Percentiles rank a stretch among this genome's conserved stretches.
Evolutionary conservation across 495 filamentous ascomycete species (phyloP).

Genomic region (Stereocaulon alpinum): DNA sequence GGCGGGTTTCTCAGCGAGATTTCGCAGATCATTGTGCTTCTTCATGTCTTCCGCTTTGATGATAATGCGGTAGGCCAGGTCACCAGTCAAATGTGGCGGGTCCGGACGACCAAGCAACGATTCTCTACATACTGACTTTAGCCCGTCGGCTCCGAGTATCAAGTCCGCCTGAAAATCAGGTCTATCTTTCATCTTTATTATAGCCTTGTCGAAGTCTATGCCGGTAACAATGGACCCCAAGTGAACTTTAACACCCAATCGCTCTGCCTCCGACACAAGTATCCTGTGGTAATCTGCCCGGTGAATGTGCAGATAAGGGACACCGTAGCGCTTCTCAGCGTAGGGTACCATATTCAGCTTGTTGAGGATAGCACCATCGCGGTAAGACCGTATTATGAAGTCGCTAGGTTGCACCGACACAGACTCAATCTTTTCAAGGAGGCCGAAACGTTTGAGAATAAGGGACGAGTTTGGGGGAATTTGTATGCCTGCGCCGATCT

Average conservation of each 20-base stretch:
- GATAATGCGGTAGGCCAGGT: conserved; percentile 51
- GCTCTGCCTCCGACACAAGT: conserved; percentile 40
- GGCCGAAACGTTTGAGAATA: conserved; percentile 42
- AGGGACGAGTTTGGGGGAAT: conserved; percentile 45
- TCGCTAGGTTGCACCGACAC: conserved; percentile 41
- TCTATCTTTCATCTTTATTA: conserved; percentile 30
- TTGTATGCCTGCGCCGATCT: conserved; percentile 52
- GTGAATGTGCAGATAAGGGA: conserved; percentile 41
- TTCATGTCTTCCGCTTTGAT: conserved; percentile 40
- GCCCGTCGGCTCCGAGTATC: conserved; percentile 45
- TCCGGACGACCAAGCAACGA: conserved; percentile 34
- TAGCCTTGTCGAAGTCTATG: conserved; percentile 34
- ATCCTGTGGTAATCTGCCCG: conserved; percentile 47
- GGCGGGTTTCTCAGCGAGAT: conserved; percentile 22
- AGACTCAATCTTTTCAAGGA: conserved; percentile 35
- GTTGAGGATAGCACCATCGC: conserved; percentile 43
- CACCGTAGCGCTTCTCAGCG: conserved; percentile 28
- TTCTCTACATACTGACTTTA: conserved; percentile 40
- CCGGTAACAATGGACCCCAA: conserved; percentile 35
- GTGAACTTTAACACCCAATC: conserved; percentile 42
- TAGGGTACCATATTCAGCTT: conserved; percentile 32
- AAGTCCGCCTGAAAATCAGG: conserved; percentile 35
- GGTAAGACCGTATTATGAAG: conserved; percentile 49
- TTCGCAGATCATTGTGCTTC: conserved; percentile 33
- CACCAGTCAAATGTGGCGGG: conserved; percentile 44